Percentiles rank a stretch among this genome's conserved stretches.
These are phyloP conservation scores for Chytriomyces confervae DNA, from an alignment of 192 early-diverging fungal genomes.

Conservation along the genomic window DNA sequence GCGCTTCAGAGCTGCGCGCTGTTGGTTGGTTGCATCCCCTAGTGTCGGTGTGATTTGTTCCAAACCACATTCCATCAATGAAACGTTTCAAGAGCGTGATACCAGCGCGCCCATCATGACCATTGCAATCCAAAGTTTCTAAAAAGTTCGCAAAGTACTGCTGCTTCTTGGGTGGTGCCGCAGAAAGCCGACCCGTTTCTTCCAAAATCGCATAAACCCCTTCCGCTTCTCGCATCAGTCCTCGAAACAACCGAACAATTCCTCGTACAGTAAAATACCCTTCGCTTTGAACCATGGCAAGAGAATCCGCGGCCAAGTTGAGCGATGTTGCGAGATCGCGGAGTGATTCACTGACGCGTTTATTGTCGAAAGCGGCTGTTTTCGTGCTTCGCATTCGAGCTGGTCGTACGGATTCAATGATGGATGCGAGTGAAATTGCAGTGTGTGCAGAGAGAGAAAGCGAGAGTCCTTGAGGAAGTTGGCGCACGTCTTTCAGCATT, in stretches of 20 bases:
- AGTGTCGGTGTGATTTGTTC: not conserved
- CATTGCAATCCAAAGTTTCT: not conserved
- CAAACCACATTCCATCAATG: not conserved
- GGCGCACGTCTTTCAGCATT: not conserved
- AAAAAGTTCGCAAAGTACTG: not conserved
- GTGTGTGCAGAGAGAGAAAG: constrained; percentile 23
- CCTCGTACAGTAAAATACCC: constrained; percentile 2
- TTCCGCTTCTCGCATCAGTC: not conserved
- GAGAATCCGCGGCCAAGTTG: constrained; percentile 22
- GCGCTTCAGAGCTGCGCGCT: not conserved
- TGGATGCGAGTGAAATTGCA: constrained; percentile 10
- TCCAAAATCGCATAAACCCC: not conserved
- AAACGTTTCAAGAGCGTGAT: not conserved
- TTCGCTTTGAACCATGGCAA: constrained; percentile 23
- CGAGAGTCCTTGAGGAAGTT: constrained; percentile 1
- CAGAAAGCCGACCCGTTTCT: not conserved
- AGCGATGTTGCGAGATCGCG: constrained; percentile 15
- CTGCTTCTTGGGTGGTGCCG: not conserved
- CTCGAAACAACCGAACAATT: constrained; percentile 15
- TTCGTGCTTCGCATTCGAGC: not conserved
- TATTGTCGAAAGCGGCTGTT: not conserved
- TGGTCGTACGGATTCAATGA: constrained; percentile 18
- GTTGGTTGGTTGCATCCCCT: not conserved
- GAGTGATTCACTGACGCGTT: constrained; percentile 4
- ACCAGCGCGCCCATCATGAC: not conserved